These are phyloP conservation scores for Farysia itapuensis DNA, from an alignment of 1,284 basidiomycete species.

Conservation along the genomic window DNA sequence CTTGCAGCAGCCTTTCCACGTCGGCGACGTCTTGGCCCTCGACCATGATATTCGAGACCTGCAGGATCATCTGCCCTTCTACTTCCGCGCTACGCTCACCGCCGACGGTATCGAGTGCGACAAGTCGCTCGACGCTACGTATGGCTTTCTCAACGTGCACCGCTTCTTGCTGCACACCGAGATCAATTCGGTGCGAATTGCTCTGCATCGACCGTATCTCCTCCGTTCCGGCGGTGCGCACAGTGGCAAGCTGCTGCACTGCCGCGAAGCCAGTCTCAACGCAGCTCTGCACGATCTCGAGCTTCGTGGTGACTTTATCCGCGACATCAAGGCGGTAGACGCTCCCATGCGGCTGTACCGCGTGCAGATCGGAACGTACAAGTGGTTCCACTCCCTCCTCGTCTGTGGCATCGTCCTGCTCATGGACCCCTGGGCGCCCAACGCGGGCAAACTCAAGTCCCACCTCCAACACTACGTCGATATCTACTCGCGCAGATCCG, in stretches of 20 bases:
- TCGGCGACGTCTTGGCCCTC: slow-evolving; percentile 43
- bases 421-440: slow-evolving; percentile 35
- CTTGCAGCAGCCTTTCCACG: slow-evolving; percentile 26
- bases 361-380: slow-evolving; percentile 44
- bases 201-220: slow-evolving; percentile 49
- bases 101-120: slow-evolving; percentile 29
- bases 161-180: slow-evolving; percentile 51
- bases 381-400: slow-evolving; percentile 50
- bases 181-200: slow-evolving; percentile 42
- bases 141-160: slow-evolving; percentile 44
- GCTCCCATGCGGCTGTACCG: slow-evolving; percentile 23
- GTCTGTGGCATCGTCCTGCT: slow-evolving; percentile 46
- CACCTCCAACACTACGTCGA: slow-evolving; percentile 36
- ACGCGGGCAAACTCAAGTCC: slow-evolving; percentile 35
- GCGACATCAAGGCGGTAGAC: slow-evolving; percentile 12
- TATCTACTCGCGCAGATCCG: slow-evolving; percentile 6
- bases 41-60: slow-evolving; percentile 34
- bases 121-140: slow-evolving; percentile 39
- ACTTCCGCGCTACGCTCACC: slow-evolving; percentile 31
- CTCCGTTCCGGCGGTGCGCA: slow-evolving; percentile 38
- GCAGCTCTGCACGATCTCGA: slow-evolving; percentile 44
- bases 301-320: slow-evolving; percentile 40
- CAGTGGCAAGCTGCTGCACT: slow-evolving; percentile 28
- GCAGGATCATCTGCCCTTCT: slow-evolving; percentile 42
- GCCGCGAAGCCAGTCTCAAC: slow-evolving; percentile 45